Evolutionary conservation across 495 filamentous ascomycete genomes (phyloP), one percentile per base, ranked within the genome.

Genomic region (Niebla homalea): DNA sequence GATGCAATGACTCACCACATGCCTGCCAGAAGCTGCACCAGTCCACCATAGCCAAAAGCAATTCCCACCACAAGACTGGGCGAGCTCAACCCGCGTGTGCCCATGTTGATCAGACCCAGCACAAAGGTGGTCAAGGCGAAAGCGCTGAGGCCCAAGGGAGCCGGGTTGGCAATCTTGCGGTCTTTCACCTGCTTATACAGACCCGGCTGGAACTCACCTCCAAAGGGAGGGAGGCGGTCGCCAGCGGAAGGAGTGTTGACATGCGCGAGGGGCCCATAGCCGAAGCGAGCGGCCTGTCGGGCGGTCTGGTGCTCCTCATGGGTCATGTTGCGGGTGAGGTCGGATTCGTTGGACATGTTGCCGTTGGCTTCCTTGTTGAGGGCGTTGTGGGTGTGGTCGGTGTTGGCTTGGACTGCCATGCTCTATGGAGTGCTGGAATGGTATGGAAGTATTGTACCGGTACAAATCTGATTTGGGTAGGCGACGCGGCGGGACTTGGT

Each of bases 61-160:
- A 83, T 63, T 21, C 76, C 77, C 29, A 88, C 71, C 18, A 81
- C 84, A 40, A 90, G 74, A 64, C 81, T 87, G 47, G 83, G 84
- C 19, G 55, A 59, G 3, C 50, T 60, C 49, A 89, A 67, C 53
- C 69, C 69, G 11, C 79, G 77, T 3, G 85, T 72, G 29, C 73
- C 67, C 62, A 88, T 69, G 74, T 96, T 97, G 73, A 97, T 77
- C 50, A 78, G 68, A 37, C 85, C 88, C 47, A 98, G 77, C 26
- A 96, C 84, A 67, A 96, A 96, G 44, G 92, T 96, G 49, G 90
- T 97, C 62, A 96, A 72, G 53, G 90, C 92, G 76, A 97, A 97
- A 73, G 85, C 92, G 48, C 71, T 77, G 50, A 92, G 78, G 58
- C 86, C 86, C 37, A 95, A 76, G 36, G 90, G 89, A 41, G 86